phyloP scores from a whole-genome alignment of 768 basidiomycete genomes.

The Kwoniella europaea region DNA sequence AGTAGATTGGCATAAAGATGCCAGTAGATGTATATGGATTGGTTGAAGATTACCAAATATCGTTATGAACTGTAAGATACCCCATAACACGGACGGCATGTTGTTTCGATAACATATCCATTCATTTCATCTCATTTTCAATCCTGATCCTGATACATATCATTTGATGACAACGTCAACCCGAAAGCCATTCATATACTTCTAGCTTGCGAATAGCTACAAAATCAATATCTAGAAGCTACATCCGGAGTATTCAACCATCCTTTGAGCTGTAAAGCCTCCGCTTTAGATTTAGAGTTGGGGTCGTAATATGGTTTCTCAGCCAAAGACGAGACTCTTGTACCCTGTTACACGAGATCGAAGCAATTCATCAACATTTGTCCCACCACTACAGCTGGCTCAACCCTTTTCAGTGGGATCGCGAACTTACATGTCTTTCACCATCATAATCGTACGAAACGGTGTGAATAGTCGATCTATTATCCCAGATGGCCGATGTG shows the following conservation, averaged over 20 bases:
- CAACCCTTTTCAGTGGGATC: slow-evolving; percentile 15
- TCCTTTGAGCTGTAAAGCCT: slow-evolving; percentile 31
- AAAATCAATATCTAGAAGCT: slow-evolving; percentile 9
- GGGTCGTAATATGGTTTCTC: slow-evolving; percentile 50
- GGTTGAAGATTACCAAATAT: not conserved
- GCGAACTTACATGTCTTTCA: slow-evolving; percentile 44
- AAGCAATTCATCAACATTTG: not conserved
- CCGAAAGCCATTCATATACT: too few relatives aligned
- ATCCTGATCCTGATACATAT: too few relatives aligned
- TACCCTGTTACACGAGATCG: slow-evolving; percentile 21
- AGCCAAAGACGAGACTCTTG: slow-evolving; percentile 50
- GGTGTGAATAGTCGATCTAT: slow-evolving; percentile 55
- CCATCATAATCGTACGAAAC: slow-evolving; percentile 60
- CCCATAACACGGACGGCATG: too few relatives aligned
- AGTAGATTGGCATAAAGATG: not conserved
- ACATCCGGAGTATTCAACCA: slow-evolving; percentile 24
- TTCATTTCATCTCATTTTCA: too few relatives aligned
- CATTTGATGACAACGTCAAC: too few relatives aligned
- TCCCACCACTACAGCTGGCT: too few relatives aligned
- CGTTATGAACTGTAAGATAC: not conserved
- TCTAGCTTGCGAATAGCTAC: not conserved
- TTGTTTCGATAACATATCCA: too few relatives aligned
- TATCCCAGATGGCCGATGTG: slow-evolving; percentile 58
- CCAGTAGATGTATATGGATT: not conserved
- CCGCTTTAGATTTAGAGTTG: slow-evolving; percentile 35